Conservation (phyloP, 2,329 filamentous ascomycete genomes). For the Fusarium citri region DNA sequence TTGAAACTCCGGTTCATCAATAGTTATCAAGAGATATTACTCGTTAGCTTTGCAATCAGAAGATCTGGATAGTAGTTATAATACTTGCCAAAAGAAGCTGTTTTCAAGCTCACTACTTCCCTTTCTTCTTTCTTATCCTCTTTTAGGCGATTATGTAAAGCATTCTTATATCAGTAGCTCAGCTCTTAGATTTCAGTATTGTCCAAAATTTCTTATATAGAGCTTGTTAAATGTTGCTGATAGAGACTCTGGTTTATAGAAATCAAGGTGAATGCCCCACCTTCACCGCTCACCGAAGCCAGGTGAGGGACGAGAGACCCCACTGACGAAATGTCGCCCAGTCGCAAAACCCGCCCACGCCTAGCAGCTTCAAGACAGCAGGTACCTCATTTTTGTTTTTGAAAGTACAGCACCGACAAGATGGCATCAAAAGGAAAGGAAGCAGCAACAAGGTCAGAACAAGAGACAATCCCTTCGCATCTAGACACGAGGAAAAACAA, state of each 20-base stretch:
- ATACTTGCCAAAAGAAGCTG: neutral
- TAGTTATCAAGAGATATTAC: neutral
- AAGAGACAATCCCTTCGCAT: neutral
- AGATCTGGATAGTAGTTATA: neutral
- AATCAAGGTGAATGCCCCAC: conserved; percentile 43
- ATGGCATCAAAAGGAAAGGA: conserved; percentile 59
- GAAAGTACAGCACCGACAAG: conserved; percentile 41
- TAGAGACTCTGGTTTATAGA: neutral
- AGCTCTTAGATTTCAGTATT: neutral
- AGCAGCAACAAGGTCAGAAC: conserved; percentile 50
- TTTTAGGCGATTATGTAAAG: neutral
- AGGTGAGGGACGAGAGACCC: conserved; percentile 38
- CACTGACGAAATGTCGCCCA: conserved; percentile 49
- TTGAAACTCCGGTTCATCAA: neutral
- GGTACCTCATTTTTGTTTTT: conserved; percentile 33
- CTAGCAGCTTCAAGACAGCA: conserved; percentile 40
- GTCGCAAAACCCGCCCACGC: conserved; percentile 46
- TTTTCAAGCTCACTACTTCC: neutral
- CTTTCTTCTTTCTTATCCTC: neutral
- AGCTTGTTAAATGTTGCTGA: neutral
- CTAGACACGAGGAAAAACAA: neutral
- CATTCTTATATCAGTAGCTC: neutral
- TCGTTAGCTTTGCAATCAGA: neutral
- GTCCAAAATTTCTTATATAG: neutral
- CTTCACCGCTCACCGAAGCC: conserved; percentile 43